A percentile compares a stretch with the other conserved stretches of the same genome.
Conservation (phyloP, 257 asterid species). For the Eucommia ulmoides region DNA sequence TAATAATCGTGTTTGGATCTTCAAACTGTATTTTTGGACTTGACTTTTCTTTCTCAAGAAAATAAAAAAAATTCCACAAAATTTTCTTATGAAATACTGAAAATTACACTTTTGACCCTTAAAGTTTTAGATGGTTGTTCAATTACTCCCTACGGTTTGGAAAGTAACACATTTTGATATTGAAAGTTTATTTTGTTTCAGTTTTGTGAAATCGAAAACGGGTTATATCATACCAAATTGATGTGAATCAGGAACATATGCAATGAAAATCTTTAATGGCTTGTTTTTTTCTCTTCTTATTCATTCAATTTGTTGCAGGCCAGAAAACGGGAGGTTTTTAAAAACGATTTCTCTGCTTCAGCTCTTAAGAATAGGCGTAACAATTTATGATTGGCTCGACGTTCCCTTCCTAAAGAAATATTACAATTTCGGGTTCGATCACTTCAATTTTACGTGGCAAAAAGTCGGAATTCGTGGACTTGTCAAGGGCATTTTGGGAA, state of each 20-base stretch:
- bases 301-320: slow-evolving; percentile 22
- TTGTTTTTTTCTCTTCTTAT: background rate
- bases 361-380: slow-evolving; percentile 77
- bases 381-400: slow-evolving; percentile 86
- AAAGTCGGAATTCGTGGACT: slow-evolving; percentile 74
- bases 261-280: background rate
- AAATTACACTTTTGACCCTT: no score
- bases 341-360: slow-evolving; percentile 74
- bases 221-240: no score
- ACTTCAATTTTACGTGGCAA: slow-evolving; percentile 73
- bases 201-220: no score
- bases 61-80: no score
- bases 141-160: no score
- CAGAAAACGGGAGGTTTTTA: slow-evolving; percentile 76
- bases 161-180: no score
- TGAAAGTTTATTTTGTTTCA: no score
- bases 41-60: no score
- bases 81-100: no score
- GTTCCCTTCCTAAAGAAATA: slow-evolving; percentile 63
- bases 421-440: slow-evolving; percentile 90
- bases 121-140: no score
- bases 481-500: slow-evolving; percentile 58
- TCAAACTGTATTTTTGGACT: no score
- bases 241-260: background rate
- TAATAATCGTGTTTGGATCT: no score